These are phyloP conservation scores for Schizochytrium sp. DNA, from an alignment of 108 stramenopile genomes.

Conservation along the genomic window DNA sequence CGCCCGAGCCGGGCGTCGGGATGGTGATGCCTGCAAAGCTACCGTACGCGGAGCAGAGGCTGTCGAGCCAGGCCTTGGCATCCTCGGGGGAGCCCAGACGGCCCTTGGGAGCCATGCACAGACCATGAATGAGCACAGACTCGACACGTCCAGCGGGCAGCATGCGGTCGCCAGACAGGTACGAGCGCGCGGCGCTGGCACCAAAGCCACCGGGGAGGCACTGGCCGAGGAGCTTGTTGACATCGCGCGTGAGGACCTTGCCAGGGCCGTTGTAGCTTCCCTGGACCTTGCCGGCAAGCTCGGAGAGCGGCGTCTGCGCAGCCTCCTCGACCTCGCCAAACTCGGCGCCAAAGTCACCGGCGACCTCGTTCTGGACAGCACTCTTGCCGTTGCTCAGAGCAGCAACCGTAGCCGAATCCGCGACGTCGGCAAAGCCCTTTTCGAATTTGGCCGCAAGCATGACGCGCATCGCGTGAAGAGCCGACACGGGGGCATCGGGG, in stretches of 20 bases:
- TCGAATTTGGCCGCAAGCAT: conserved; percentile 9
- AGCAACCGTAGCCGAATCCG: background rate
- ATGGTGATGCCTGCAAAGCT: background rate
- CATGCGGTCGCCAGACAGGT: background rate
- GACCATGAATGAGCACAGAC: background rate
- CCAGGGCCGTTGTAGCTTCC: background rate
- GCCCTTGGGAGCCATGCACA: background rate
- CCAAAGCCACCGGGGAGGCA: background rate
- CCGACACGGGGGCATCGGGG: background rate
- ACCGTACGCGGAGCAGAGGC: background rate
- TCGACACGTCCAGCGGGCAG: background rate
- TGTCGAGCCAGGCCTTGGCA: background rate
- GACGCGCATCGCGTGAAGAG: background rate
- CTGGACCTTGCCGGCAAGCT: background rate
- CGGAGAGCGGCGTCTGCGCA: background rate
- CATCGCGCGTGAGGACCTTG: background rate
- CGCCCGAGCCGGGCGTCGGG: background rate
- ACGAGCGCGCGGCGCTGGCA: background rate
- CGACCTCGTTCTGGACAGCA: conserved; percentile 4
- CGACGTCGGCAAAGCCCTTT: background rate
- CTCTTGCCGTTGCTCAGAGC: conserved; percentile 10
- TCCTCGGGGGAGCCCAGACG: background rate
- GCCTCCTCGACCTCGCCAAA: background rate
- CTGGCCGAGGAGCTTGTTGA: background rate
- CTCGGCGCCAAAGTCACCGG: background rate